These are phyloP conservation scores for Pyronema domesticum DNA, from an alignment of 495 filamentous ascomycete species.

Conservation along the genomic window DNA sequence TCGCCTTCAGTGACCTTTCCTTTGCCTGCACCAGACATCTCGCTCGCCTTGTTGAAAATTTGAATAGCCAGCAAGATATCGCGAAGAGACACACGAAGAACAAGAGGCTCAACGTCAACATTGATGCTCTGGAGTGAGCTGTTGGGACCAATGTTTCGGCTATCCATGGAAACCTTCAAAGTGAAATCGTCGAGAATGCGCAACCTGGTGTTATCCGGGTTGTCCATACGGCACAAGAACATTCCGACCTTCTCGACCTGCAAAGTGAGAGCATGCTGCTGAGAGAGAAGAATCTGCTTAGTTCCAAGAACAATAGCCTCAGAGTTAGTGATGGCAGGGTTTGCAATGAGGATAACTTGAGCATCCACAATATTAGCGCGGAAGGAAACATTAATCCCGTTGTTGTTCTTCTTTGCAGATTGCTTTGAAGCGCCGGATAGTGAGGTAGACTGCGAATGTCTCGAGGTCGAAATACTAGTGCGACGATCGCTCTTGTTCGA, in stretches of 20 bases:
- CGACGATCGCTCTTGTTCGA: constrained; percentile 3
- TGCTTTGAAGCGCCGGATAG: background rate
- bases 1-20: constrained; percentile 26
- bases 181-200: constrained; percentile 94
- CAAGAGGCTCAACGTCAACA: constrained; percentile 74
- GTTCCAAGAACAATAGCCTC: constrained; percentile 91
- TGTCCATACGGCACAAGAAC: constrained; percentile 97
- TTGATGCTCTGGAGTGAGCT: constrained; percentile 58
- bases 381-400: constrained; percentile 43
- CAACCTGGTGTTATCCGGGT: constrained; percentile 68
- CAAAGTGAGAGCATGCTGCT: constrained; percentile 83
- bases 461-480: background rate
- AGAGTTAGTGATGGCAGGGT: constrained; percentile 70
- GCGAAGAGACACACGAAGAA: constrained; percentile 78
- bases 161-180: constrained; percentile 74
- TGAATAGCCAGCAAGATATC: constrained; percentile 89
- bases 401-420: background rate
- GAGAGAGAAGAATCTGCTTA: constrained; percentile 80
- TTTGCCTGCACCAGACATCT: constrained; percentile 43
- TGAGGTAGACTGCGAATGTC: background rate
- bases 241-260: constrained; percentile 88
- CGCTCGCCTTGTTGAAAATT: constrained; percentile 81
- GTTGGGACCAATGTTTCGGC: constrained; percentile 40
- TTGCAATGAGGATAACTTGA: constrained; percentile 87
- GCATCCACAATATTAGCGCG: constrained; percentile 88